Conservation (phyloP, 257 asterid genomes). For the Nicotiana tabacum region DNA sequence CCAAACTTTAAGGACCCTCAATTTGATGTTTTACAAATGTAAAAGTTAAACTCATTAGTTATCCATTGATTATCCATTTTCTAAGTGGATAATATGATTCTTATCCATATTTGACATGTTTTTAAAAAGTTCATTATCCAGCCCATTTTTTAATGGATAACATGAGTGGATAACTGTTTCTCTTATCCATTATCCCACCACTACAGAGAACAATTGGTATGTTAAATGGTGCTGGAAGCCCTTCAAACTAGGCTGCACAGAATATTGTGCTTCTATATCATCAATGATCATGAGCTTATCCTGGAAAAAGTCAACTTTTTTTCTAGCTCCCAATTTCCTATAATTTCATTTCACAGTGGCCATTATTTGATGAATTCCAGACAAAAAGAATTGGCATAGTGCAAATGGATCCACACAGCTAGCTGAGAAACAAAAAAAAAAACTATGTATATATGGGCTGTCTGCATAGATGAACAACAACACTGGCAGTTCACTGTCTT, state of each 20-base stretch:
- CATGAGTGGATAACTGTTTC: too few species aligned
- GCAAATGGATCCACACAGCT: not conserved
- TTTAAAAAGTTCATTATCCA: too few species aligned
- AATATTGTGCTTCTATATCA: not conserved
- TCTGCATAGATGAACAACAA: slow-evolving; percentile 3
- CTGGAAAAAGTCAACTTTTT: not conserved
- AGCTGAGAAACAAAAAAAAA: not conserved
- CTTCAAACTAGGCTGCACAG: not conserved
- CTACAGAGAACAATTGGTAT: not conserved
- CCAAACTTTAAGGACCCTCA: too few species aligned
- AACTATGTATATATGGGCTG: not conserved
- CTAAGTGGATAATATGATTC: too few species aligned
- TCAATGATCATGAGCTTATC: not conserved
- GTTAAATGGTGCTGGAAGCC: not conserved
- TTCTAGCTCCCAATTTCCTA: not conserved
- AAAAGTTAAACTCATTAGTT: too few species aligned
- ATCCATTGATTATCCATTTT: too few species aligned
- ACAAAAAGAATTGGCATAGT: not conserved
- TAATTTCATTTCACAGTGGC: not conserved
- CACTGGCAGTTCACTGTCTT: not conserved
- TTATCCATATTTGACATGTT: too few species aligned
- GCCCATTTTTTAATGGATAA: too few species aligned
- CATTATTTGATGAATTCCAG: not conserved
- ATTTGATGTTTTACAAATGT: too few species aligned
- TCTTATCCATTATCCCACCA: too few species aligned